Evolutionary conservation across 192 early-diverging fungal species (phyloP).

Genomic region (Fimicolochytrium jonesii): DNA sequence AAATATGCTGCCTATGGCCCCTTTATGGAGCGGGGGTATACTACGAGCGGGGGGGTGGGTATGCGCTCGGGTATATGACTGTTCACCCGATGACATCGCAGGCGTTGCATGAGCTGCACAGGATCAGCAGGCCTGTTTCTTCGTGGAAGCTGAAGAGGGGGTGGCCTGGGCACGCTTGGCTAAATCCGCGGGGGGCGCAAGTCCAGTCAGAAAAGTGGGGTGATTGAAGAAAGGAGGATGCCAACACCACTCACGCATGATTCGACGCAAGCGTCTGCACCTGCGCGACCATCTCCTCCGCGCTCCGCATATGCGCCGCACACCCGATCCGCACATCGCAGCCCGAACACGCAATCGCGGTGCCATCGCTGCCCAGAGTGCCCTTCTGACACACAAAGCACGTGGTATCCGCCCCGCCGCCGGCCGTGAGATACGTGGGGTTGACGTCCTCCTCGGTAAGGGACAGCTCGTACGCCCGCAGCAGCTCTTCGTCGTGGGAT

Average conservation of each 20-base stretch:
- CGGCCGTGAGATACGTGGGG: too few relatives aligned
- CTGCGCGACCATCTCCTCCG: not conserved
- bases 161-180: not conserved
- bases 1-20: too few relatives aligned
- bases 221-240: not conserved
- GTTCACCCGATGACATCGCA: not conserved
- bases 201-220: not conserved
- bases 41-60: too few relatives aligned
- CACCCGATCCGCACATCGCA: not conserved
- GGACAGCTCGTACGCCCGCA: not conserved
- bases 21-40: too few relatives aligned
- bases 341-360: not conserved
- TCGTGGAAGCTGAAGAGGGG: not conserved
- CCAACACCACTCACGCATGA: not conserved
- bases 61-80: too few relatives aligned
- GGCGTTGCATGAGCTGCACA: not conserved
- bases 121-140: constrained; percentile 3
- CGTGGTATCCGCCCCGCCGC: too few relatives aligned
- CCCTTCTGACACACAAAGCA: not conserved
- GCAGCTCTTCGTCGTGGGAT: not conserved
- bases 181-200: not conserved
- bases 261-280: not conserved
- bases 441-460: not conserved
- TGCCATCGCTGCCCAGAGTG: not conserved
- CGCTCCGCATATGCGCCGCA: not conserved